Evolutionary conservation across 2,329 filamentous ascomycete genomes (phyloP), one percentile per base, ranked within the genome.

Genomic region (Furcasterigmium sp.): DNA sequence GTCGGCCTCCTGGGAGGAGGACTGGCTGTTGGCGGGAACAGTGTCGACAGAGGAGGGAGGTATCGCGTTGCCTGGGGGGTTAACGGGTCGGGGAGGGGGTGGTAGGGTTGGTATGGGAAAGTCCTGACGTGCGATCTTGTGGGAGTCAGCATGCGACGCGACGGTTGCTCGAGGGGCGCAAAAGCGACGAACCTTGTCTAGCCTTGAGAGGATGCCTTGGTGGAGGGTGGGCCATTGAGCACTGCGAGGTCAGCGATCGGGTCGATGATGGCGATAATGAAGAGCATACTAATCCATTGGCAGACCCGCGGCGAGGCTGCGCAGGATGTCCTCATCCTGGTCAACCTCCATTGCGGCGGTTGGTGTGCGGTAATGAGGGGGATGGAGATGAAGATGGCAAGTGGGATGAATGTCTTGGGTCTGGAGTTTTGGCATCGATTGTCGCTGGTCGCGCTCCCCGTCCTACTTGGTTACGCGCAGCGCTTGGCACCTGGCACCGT

Each of bases 101-200:
- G 76, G 73, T 41, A 80, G 64, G 42, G 69, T 72, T 10, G 86
- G 86, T 53, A 85, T 83, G 34, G 86, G 82, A 55, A 95, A 95
- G 41, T 84, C 82, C 58, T 81, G 74, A 61, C 79, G 77, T 32
- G 86, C 78, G 52, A 90, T 91, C 87, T 94, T 37, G 30, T 17
- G 18, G 32, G 19, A 45, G 37, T 44, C 46, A 42, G 32, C 20
- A 41, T 44, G 39, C 42, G 36, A 47, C 19, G 43, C 35, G 34
- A 28, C 20, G 43, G 23, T 34, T 37, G 19, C 39, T 28, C 20
- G 41, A 18, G 28, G 40, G 36, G 28, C 44, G 62, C 39, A 34
- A 42, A 53, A 61, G 82, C 77, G n/a, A 35, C 57, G 45, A 55
- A 77, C 76, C 67, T 72, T 74, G 61, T 93, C 84, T 39, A 91